phyloP scores from a whole-genome alignment of 1,139 yeast species.

The Scheffersomyces parashehatae region DNA sequence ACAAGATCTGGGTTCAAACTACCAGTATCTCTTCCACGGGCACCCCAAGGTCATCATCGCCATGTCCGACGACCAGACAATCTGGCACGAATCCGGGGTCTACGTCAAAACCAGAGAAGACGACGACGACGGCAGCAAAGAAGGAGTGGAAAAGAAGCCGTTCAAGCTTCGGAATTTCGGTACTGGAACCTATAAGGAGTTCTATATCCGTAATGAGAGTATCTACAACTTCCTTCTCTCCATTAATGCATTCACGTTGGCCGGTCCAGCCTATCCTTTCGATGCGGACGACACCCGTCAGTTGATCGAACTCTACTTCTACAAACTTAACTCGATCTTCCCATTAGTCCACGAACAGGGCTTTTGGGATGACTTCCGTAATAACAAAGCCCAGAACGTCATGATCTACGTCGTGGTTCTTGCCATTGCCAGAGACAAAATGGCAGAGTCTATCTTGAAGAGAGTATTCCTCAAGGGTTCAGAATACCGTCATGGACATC shows the following conservation, averaged over 20 bases:
- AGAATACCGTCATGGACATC: neutral
- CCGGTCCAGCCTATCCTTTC: slow-evolving; percentile 25
- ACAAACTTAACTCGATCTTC: slow-evolving; percentile 33
- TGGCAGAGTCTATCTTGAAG: slow-evolving; percentile 28
- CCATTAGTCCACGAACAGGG: slow-evolving; percentile 30
- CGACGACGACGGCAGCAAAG: slow-evolving; percentile 4
- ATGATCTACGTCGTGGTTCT: slow-evolving; percentile 32
- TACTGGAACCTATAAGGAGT: slow-evolving; percentile 12
- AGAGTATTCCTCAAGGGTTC: slow-evolving; percentile 17
- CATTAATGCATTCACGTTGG: slow-evolving; percentile 36
- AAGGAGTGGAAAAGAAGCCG: slow-evolving; percentile 4
- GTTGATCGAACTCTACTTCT: slow-evolving; percentile 30
- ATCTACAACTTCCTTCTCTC: slow-evolving; percentile 22
- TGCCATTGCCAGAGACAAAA: slow-evolving; percentile 26
- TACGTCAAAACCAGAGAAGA: slow-evolving; percentile 17
- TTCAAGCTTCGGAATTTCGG: slow-evolving; percentile 15
- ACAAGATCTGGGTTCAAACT: slow-evolving; percentile 17
- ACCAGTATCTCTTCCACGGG: slow-evolving; percentile 26
- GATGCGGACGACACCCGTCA: slow-evolving; percentile 22
- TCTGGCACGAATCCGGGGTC: slow-evolving; percentile 33
- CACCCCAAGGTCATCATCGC: slow-evolving; percentile 30
- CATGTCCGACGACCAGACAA: slow-evolving; percentile 19
- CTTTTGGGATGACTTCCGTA: slow-evolving; percentile 31
- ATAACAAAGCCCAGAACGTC: slow-evolving; percentile 22
- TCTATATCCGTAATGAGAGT: slow-evolving; percentile 15